Evolutionary conservation across 2,329 filamentous ascomycete genomes (phyloP), one percentile per base, ranked within the genome.

Genomic region (Boeremia exigua): DNA sequence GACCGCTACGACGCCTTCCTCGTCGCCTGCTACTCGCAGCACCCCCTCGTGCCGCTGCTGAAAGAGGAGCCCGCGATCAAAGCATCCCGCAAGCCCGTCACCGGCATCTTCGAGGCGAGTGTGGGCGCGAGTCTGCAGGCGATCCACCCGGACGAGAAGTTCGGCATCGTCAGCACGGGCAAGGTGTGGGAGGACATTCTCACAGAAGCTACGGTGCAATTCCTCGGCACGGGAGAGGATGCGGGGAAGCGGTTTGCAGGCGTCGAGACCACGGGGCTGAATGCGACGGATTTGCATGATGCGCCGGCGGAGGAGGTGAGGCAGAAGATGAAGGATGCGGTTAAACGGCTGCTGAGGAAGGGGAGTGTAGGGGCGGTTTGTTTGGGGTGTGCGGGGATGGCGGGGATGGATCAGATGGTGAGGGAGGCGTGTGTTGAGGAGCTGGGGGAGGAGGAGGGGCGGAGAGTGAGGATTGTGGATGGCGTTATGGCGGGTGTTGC

Each of bases 301-400:
- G 83, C 85, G 1, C 80, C 86, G 0, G 81, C 83, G 0, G 85
- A 85, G 8, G 81, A 89, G 58, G 86, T 97, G 33, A 79, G 80
- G 33, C 72, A 73, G 56, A 87, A 85, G 67, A 85, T 97, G 70
- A 86, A 82, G 62, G 82, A 85, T 14, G 92, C 92, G 0, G 90
- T 91, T 0, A 84, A 82, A 71, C 79, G 82, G 46, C 77, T 96
- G 25, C 75, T 96, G 27, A 72, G 70, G 7, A 80, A 79, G 11
- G 77, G 82, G 0, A 78, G 80, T 3, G 84, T 93, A 0, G 79
- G 81, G 4, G 89, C 87, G 23, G 85, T 97, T 7, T 89, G 91
- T 68, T 83, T 97, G 79, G 93, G 93, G 0, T 97, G 93, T 73
- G 93, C 91, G 2, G 93, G 92, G 0, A 96, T 97, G 93, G 88